Conservation (phyloP, 2,329 filamentous ascomycete genomes). For the Ilyonectria destructans region DNA sequence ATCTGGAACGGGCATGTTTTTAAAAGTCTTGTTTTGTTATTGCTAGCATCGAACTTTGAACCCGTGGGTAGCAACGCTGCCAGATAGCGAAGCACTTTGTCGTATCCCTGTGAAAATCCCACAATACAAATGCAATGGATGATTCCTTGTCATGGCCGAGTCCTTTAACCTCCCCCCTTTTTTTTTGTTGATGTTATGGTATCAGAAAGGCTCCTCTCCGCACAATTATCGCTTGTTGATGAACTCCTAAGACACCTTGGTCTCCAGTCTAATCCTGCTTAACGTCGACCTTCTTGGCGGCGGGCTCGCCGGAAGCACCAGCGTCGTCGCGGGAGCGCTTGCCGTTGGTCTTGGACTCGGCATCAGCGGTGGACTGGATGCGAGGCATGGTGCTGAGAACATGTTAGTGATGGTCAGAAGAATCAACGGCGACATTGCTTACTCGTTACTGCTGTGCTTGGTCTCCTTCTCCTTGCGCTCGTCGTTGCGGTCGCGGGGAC, state of each 20-base stretch:
- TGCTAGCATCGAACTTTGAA: slow-evolving; percentile 35
- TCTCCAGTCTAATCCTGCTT: slow-evolving; percentile 57
- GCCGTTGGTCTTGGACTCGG: slow-evolving; percentile 56
- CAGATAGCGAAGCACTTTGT: slow-evolving; percentile 37
- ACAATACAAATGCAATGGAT: slow-evolving; percentile 45
- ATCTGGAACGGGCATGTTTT: neutral
- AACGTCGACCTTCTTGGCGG: slow-evolving; percentile 75
- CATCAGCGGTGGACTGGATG: slow-evolving; percentile 63
- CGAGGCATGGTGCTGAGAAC: slow-evolving; percentile 51
- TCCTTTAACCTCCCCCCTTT: slow-evolving; percentile 13
- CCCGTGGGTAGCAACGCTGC: slow-evolving; percentile 34
- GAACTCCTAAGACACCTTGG: slow-evolving; percentile 12
- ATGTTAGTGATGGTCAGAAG: slow-evolving; percentile 33
- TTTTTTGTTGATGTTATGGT: slow-evolving; percentile 37
- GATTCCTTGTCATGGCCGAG: slow-evolving; percentile 31
- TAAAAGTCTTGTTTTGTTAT: slow-evolving; percentile 36
- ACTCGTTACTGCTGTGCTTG: slow-evolving; percentile 50
- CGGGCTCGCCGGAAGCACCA: slow-evolving; percentile 59
- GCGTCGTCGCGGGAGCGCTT: slow-evolving; percentile 73
- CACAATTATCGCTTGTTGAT: slow-evolving; percentile 12
- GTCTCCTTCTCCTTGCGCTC: slow-evolving; percentile 46
- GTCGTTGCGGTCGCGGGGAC: slow-evolving; percentile 39
- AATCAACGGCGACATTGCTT: slow-evolving; percentile 25
- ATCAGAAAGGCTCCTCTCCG: slow-evolving; percentile 37
- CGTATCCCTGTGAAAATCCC: slow-evolving; percentile 41